Conservation (phyloP, 257 asterid genomes). For the Penstemon barbatus region DNA sequence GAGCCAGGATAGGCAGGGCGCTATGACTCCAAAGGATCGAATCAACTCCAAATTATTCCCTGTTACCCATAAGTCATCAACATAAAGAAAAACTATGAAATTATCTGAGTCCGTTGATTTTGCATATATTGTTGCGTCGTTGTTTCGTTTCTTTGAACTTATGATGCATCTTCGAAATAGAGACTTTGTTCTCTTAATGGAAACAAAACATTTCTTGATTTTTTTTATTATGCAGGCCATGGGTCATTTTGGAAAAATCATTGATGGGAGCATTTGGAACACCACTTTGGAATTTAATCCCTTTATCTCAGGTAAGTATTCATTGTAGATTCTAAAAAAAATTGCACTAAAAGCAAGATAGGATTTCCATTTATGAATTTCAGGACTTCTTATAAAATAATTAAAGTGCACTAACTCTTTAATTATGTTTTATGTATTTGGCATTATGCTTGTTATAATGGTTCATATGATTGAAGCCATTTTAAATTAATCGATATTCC, state of each 20-base stretch:
- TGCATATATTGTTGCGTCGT: too few species aligned
- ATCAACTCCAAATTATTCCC: too few species aligned
- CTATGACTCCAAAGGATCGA: too few species aligned
- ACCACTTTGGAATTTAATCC: slow-evolving; percentile 25
- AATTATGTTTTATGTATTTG: not conserved
- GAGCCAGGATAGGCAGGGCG: too few species aligned
- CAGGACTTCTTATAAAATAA: not conserved
- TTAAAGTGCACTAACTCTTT: not conserved
- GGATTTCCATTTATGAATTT: slow-evolving; percentile 3
- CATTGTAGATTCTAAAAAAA: slow-evolving; percentile 16
- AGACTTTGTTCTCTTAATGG: not conserved
- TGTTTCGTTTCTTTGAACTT: not conserved
- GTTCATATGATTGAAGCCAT: not conserved
- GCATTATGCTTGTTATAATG: slow-evolving; percentile 6
- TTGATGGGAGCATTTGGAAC: slow-evolving; percentile 2
- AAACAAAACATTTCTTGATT: slow-evolving; percentile 1
- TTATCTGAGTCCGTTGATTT: too few species aligned
- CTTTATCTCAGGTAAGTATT: slow-evolving; percentile 23
- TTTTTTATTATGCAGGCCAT: slow-evolving; percentile 49
- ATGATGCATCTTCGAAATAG: not conserved
- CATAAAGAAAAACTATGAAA: too few species aligned
- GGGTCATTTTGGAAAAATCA: slow-evolving; percentile 31
- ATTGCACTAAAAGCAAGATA: slow-evolving; percentile 2
- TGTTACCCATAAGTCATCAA: too few species aligned
- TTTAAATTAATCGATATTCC: too few species aligned